A percentile compares a stretch with the other conserved stretches of the same genome.
phyloP scores from a whole-genome alignment of 2,329 filamentous ascomycete species.

The Diaporthe ilicicola region DNA sequence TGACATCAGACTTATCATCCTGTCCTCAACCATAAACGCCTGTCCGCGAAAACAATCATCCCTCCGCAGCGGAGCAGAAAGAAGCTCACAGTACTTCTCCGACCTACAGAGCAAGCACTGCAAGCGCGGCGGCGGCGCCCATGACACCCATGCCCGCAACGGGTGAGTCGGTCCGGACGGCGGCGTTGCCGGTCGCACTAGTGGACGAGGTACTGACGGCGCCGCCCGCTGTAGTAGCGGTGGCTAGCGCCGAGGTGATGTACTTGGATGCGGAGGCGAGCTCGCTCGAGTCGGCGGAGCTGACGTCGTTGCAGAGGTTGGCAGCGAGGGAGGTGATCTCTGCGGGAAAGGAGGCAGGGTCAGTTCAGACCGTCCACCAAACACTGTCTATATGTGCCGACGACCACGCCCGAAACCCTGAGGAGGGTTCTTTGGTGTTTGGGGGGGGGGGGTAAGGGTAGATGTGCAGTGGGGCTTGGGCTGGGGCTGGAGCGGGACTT shows the following conservation, averaged over 20 bases:
- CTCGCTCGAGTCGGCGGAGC: conserved; percentile 9
- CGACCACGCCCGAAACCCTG: not conserved
- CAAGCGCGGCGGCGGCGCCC: conserved; percentile 30
- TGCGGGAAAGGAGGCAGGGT: not conserved
- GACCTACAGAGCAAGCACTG: conserved; percentile 27
- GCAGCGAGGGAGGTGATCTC: conserved; percentile 19
- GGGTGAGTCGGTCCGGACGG: conserved; percentile 5
- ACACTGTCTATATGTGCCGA: no score
- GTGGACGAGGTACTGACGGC: not conserved
- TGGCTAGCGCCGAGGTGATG: conserved; percentile 24
- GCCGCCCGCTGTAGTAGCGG: not conserved
- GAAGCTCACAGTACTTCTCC: not conserved
- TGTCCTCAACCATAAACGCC: not conserved
- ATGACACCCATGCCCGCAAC: conserved; percentile 27
- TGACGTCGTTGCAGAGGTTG: conserved; percentile 28
- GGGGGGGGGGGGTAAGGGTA: not conserved
- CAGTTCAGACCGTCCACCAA: not conserved
- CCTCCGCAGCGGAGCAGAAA: not conserved
- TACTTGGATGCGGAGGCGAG: conserved; percentile 31
- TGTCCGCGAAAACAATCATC: not conserved
- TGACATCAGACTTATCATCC: not conserved
- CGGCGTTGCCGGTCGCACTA: conserved; percentile 23
- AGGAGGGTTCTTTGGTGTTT: not conserved
- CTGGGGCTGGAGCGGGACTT: not conserved
- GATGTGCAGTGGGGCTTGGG: not conserved